Conservation (phyloP, 495 filamentous ascomycete species). For the Geopyxis carbonaria region DNA sequence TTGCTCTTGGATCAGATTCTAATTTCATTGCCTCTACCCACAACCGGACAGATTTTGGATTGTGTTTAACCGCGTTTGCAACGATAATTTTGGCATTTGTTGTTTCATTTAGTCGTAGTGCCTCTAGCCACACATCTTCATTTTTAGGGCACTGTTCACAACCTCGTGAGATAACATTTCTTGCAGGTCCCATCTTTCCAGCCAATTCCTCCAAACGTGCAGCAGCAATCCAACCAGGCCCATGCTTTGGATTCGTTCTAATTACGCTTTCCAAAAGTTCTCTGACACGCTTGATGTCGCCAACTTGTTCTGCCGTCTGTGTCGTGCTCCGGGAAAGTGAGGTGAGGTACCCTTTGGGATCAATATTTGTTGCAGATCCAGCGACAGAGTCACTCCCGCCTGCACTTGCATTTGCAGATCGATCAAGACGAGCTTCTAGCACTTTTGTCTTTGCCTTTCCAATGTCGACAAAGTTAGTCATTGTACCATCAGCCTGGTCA, state of each 20-base stretch:
- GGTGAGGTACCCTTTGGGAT: conserved; percentile 90
- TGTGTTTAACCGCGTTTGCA: conserved; percentile 80
- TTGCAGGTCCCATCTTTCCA: conserved; percentile 71
- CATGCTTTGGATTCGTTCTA: conserved; percentile 85
- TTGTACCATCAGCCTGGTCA: conserved; percentile 57
- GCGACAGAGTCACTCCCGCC: conserved; percentile 46
- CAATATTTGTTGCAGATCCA: conserved; percentile 80
- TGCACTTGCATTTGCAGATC: conserved; percentile 54
- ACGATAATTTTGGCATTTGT: conserved; percentile 91
- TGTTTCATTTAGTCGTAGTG: conserved; percentile 76
- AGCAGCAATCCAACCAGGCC: conserved; percentile 90
- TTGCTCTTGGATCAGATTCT: conserved; percentile 58
- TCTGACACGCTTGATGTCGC: conserved; percentile 92
- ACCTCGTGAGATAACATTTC: conserved; percentile 68
- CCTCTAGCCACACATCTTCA: conserved; percentile 90
- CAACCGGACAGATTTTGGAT: conserved; percentile 69
- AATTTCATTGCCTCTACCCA: conserved; percentile 94
- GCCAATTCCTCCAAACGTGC: conserved; percentile 85
- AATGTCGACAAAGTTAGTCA: conserved; percentile 97
- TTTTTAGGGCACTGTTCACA: conserved; percentile 83
- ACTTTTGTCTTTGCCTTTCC: conserved; percentile 90
- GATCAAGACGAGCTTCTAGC: conserved; percentile 74
- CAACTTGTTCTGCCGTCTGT: conserved; percentile 65
- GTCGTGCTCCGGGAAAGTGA: conserved; percentile 64
- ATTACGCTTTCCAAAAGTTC: conserved; percentile 84